These are phyloP conservation scores for Begonia fuchsioides DNA, from an alignment of 306 rosid genomes.

Conservation along the genomic window DNA sequence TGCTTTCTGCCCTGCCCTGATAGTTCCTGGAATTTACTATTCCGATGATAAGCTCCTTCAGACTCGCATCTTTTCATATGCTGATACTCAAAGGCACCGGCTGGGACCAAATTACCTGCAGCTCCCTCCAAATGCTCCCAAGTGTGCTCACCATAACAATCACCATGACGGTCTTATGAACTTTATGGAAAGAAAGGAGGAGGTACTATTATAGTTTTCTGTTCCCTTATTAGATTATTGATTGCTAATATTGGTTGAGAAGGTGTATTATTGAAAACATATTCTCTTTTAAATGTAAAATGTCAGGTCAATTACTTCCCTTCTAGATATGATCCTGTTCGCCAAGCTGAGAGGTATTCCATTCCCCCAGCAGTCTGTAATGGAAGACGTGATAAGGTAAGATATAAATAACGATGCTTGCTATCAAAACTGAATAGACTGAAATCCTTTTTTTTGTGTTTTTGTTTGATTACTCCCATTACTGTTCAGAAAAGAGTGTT, in stretches of 20 bases:
- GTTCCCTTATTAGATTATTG: no score
- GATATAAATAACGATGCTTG: conserved; percentile 3
- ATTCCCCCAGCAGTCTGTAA: conserved; percentile 20
- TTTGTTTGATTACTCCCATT: no score
- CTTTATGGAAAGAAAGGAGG: conserved; percentile 90
- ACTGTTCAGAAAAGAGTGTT: no score
- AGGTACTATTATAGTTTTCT: conserved; percentile 19
- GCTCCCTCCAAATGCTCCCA: conserved; percentile 89
- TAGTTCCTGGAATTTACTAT: conserved; percentile 77
- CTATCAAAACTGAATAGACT: no score
- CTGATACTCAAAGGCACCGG: conserved; percentile 92
- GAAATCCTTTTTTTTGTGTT: no score
- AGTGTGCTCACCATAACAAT: conserved; percentile 83
- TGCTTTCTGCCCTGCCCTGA: conserved; percentile 73
- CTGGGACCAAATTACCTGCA: conserved; percentile 95
- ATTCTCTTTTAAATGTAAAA: no score
- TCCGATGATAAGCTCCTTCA: conserved; percentile 93
- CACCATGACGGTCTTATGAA: conserved; percentile 93
- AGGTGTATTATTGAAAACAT: no score
- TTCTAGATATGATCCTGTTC: conserved; percentile 43
- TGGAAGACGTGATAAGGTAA: conserved; percentile 50
- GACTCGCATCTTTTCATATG: conserved; percentile 68
- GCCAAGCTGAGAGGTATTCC: conserved; percentile 48
- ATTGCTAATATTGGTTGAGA: no score
- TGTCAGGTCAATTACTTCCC: conserved; percentile 60